Evolutionary conservation across 306 rosid genomes (phyloP).

Genomic region (Lathyrus sativus): DNA sequence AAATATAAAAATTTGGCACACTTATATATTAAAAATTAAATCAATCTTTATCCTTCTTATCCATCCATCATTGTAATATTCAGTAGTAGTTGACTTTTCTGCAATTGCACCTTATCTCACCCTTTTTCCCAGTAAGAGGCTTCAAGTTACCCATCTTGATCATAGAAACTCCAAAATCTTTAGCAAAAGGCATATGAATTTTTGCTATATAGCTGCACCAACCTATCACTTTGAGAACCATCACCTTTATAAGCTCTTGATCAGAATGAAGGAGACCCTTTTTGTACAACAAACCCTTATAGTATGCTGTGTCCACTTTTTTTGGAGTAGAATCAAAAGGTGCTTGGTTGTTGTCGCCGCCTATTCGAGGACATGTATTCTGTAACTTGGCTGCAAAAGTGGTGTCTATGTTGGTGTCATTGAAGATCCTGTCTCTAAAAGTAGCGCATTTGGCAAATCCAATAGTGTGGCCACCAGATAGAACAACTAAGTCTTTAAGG

Average conservation of each 20-base stretch:
- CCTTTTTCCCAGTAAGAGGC: slow-evolving; percentile 39
- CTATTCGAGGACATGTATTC: slow-evolving; percentile 20
- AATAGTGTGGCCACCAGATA: slow-evolving; percentile 56
- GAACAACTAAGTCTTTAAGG: slow-evolving; percentile 47
- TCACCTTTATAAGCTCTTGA: slow-evolving; percentile 48
- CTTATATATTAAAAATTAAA: neutral
- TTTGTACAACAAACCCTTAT: slow-evolving; percentile 27
- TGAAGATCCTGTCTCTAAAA: slow-evolving; percentile 42
- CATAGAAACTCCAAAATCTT: slow-evolving; percentile 44
- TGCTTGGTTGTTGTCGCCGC: neutral
- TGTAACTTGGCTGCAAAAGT: slow-evolving; percentile 37
- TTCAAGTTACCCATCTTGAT: slow-evolving; percentile 50
- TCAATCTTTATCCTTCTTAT: neutral
- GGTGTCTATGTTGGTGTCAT: slow-evolving; percentile 43
- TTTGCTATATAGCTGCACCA: slow-evolving; percentile 32
- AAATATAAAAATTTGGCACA: slow-evolving; percentile 3
- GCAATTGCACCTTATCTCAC: slow-evolving; percentile 46
- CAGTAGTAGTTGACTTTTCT: slow-evolving; percentile 40
- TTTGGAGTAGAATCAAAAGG: slow-evolving; percentile 40
- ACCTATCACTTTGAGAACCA: slow-evolving; percentile 39
- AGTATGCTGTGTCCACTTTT: slow-evolving; percentile 40
- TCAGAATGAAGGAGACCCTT: slow-evolving; percentile 52
- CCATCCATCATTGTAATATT: neutral
- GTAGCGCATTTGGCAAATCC: slow-evolving; percentile 41
- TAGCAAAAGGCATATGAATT: slow-evolving; percentile 39